Evolutionary conservation across 352 stramenopile species (phyloP).

Genomic region (Pythium graminicola): DNA sequence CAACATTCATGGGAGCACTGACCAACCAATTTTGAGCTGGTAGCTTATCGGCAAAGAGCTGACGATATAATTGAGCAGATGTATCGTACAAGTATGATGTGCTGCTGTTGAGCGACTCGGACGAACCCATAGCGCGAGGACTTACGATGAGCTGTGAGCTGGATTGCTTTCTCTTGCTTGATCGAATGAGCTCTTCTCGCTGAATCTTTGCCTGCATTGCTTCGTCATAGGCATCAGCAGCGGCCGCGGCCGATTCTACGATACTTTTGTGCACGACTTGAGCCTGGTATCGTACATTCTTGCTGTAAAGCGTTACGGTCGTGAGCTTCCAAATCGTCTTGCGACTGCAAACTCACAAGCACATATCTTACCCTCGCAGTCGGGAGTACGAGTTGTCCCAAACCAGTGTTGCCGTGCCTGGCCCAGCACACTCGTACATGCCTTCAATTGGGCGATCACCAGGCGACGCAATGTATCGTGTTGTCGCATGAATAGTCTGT

Average conservation of each 20-base stretch:
- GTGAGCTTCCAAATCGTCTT: neutral
- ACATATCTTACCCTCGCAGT: slow-evolving; percentile 37
- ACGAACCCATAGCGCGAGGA: neutral
- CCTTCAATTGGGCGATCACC: slow-evolving; percentile 55
- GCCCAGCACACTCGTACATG: slow-evolving; percentile 47
- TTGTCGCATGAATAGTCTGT: slow-evolving; percentile 56
- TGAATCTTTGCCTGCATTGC: slow-evolving; percentile 42
- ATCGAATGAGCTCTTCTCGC: slow-evolving; percentile 15
- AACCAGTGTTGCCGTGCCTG: slow-evolving; percentile 50
- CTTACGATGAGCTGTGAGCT: slow-evolving; percentile 24
- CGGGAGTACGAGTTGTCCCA: slow-evolving; percentile 84
- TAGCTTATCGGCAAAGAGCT: slow-evolving; percentile 42
- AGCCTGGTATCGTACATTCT: slow-evolving; percentile 70
- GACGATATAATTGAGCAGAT: slow-evolving; percentile 32
- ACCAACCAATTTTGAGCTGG: slow-evolving; percentile 60
- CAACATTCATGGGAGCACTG: slow-evolving; percentile 52
- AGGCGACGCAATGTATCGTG: slow-evolving; percentile 46
- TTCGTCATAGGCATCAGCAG: slow-evolving; percentile 67
- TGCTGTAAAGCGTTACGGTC: slow-evolving; percentile 26
- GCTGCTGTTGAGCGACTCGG: slow-evolving; percentile 17
- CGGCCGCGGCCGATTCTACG: slow-evolving; percentile 63
- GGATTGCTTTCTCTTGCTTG: slow-evolving; percentile 32
- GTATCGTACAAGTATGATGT: slow-evolving; percentile 29
- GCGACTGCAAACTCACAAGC: neutral
- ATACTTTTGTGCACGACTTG: slow-evolving; percentile 60